A percentile compares a stretch with the other conserved stretches of the same genome.
These are phyloP conservation scores for Russula lepida DNA, from an alignment of 768 basidiomycete genomes.

Conservation along the genomic window DNA sequence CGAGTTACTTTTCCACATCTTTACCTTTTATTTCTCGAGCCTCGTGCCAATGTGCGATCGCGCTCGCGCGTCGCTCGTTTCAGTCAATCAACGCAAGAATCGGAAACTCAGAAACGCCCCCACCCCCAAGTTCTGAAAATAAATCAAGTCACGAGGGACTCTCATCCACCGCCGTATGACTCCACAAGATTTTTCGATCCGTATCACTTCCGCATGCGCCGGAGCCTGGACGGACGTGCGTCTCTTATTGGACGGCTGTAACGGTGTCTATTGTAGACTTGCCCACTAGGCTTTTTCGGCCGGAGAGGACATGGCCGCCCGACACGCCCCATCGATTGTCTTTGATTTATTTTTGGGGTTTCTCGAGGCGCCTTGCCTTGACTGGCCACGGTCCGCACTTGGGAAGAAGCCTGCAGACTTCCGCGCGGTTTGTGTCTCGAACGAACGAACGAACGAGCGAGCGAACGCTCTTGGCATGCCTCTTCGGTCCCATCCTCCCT, in stretches of 20 bases:
- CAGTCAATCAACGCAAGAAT: background rate
- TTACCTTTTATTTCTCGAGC: background rate
- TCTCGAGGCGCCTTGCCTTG: background rate
- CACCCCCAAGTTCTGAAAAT: background rate
- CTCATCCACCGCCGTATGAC: background rate
- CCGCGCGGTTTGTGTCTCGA: slow-evolving; percentile 4
- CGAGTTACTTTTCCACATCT: slow-evolving; percentile 6
- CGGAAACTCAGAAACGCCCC: too few species aligned
- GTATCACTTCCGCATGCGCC: background rate
- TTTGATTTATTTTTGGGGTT: background rate
- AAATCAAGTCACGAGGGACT: background rate
- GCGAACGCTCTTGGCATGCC: background rate
- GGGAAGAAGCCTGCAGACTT: slow-evolving; percentile 7
- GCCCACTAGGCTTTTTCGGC: background rate
- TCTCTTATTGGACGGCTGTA: background rate
- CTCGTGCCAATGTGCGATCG: slow-evolving; percentile 10
- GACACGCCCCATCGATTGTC: slow-evolving; percentile 1
- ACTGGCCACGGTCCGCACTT: background rate
- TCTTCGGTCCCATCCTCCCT: background rate
- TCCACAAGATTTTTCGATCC: background rate
- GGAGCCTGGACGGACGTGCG: background rate
- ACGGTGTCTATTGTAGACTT: background rate
- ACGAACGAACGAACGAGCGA: background rate
- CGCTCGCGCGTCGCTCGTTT: background rate
- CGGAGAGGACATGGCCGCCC: background rate